These are phyloP conservation scores for Curvularia sp. DNA, from an alignment of 2,329 filamentous ascomycete genomes.

Conservation along the genomic window DNA sequence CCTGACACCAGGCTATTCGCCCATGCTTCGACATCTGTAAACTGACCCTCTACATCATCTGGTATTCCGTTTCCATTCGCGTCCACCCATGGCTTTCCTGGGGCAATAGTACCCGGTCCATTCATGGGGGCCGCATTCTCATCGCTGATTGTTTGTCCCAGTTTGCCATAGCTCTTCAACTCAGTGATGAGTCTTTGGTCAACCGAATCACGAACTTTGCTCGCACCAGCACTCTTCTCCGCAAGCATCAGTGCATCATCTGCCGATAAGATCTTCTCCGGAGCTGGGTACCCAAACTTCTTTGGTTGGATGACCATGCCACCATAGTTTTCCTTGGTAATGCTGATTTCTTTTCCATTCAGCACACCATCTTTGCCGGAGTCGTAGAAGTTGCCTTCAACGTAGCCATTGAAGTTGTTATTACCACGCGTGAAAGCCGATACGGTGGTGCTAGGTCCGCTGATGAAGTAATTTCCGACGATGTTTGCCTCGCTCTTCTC, in stretches of 20 bases:
- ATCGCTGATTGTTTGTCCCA: conserved; percentile 56
- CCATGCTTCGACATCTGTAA: conserved; percentile 59
- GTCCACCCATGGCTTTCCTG: conserved; percentile 52
- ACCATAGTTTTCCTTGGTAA: conserved; percentile 55
- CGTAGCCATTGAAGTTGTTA: conserved; percentile 61
- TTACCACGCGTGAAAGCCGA: conserved; percentile 64
- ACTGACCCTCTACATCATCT: conserved; percentile 56
- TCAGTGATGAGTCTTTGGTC: conserved; percentile 55
- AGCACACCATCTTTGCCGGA: conserved; percentile 58
- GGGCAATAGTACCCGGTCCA: conserved; percentile 51
- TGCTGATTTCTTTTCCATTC: conserved; percentile 57
- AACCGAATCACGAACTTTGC: conserved; percentile 54
- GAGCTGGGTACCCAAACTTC: conserved; percentile 55
- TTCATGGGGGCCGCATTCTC: conserved; percentile 54
- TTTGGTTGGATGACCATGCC: conserved; percentile 54
- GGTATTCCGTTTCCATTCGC: conserved; percentile 60
- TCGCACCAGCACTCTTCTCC: conserved; percentile 53
- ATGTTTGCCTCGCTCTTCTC: conserved; percentile 60
- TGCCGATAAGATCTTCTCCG: conserved; percentile 51
- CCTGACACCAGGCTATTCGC: conserved; percentile 57
- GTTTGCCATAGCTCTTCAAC: conserved; percentile 56
- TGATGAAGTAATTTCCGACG: conserved; percentile 65
- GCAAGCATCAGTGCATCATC: conserved; percentile 53
- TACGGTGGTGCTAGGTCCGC: conserved; percentile 59
- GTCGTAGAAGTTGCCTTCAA: conserved; percentile 62